A percentile compares a stretch with the other conserved stretches of the same genome.
These are phyloP conservation scores for Austroboletus niveus DNA, from an alignment of 1,284 basidiomycete species.

Conservation along the genomic window DNA sequence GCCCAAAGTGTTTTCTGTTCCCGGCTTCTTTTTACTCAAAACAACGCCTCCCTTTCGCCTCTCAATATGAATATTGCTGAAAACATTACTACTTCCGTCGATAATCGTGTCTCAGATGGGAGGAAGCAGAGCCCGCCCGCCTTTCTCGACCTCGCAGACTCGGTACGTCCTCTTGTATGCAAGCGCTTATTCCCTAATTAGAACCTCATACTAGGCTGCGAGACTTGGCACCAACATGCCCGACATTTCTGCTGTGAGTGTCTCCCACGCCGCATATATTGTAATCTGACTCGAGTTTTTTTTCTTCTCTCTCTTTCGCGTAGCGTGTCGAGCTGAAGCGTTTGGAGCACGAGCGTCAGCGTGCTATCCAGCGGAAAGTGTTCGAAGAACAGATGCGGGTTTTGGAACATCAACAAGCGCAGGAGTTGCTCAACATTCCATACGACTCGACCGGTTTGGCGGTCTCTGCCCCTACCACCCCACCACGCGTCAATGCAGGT, in stretches of 20 bases:
- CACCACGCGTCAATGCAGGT: constrained; percentile 69
- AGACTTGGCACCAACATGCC: constrained; percentile 80
- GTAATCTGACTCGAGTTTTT: constrained; percentile 5
- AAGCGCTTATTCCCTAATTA: constrained; percentile 22
- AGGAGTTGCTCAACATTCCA: constrained; percentile 75
- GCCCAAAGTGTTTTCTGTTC: constrained; percentile 54
- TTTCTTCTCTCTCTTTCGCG: not conserved
- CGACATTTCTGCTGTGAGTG: constrained; percentile 74
- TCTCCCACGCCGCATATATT: not conserved
- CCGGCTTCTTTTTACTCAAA: constrained; percentile 47
- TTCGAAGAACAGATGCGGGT: constrained; percentile 94
- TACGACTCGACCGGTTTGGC: constrained; percentile 61
- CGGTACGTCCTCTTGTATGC: constrained; percentile 50
- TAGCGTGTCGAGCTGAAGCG: constrained; percentile 89
- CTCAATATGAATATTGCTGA: constrained; percentile 66
- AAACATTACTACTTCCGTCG: constrained; percentile 68
- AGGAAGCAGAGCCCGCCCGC: constrained; percentile 83
- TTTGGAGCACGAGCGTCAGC: constrained; percentile 86
- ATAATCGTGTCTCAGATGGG: constrained; percentile 66
- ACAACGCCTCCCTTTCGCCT: constrained; percentile 35
- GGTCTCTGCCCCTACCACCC: constrained; percentile 79
- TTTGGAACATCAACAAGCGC: constrained; percentile 88
- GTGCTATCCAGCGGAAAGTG: constrained; percentile 78
- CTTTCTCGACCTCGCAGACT: constrained; percentile 87
- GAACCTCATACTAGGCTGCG: constrained; percentile 53